Conservation (phyloP, 1,284 basidiomycete species). For the Trametes sp. region DNA sequence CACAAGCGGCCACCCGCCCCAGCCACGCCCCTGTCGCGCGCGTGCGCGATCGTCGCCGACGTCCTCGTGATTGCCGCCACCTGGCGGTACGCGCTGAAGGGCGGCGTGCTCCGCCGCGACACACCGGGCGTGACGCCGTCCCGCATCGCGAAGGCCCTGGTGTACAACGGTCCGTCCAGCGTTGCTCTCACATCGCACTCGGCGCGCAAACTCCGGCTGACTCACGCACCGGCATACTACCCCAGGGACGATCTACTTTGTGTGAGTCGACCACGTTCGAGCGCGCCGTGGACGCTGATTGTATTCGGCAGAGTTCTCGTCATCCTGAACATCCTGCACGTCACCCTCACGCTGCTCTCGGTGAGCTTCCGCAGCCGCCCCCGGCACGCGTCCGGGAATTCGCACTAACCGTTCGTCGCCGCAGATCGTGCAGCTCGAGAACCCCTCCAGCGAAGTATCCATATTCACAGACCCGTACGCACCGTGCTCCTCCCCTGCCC, state of each 20-base stretch:
- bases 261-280: neutral
- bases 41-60: constrained; percentile 6
- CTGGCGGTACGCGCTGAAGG: neutral
- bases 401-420: neutral
- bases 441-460: neutral
- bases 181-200: neutral
- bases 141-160: neutral
- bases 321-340: neutral
- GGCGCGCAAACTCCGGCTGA: too few relatives aligned
- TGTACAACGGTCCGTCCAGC: neutral
- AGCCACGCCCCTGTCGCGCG: neutral
- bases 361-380: neutral
- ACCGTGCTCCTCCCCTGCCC: neutral
- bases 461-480: constrained; percentile 9
- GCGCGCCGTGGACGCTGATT: too few relatives aligned
- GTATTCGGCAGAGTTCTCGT: constrained; percentile 4
- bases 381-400: neutral
- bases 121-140: neutral
- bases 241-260: neutral
- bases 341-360: constrained; percentile 4
- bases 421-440: constrained; percentile 1
- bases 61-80: constrained; percentile 4
- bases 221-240: too few relatives aligned
- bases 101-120: neutral
- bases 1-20: neutral